Evolutionary conservation across 164 flowering plant genomes (phyloP).

Genomic region (Dillenia turbinata): DNA sequence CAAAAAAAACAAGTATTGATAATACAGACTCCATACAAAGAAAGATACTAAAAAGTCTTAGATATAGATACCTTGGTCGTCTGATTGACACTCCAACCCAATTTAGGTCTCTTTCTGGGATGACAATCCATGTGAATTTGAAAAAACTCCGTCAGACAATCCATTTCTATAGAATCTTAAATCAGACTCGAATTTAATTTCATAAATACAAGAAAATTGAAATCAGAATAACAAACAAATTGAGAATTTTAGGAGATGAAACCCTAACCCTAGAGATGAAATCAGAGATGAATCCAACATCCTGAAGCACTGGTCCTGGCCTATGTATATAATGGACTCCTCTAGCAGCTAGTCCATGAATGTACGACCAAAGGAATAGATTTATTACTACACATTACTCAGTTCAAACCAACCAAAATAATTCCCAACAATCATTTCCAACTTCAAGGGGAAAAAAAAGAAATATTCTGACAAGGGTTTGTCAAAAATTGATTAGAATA

Average conservation of each 20-base stretch:
- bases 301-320: too few species aligned
- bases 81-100: conserved; percentile 50
- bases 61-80: conserved; percentile 34
- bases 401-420: too few species aligned
- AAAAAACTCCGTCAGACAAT: conserved; percentile 31
- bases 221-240: not conserved
- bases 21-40: not conserved
- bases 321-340: too few species aligned
- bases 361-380: too few species aligned
- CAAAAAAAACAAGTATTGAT: conserved; percentile 5
- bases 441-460: too few species aligned
- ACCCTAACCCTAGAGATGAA: conserved; percentile 12
- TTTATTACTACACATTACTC: too few species aligned
- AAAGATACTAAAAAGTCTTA: not conserved
- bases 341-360: too few species aligned
- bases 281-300: too few species aligned
- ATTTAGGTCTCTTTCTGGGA: conserved; percentile 60
- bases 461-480: too few species aligned
- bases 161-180: conserved; percentile 26
- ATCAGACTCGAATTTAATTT: too few species aligned
- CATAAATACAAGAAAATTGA: conserved; percentile 9
- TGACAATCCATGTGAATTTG: conserved; percentile 56
- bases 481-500: too few species aligned
- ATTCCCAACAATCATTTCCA: too few species aligned
- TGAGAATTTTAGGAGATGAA: conserved; percentile 1